Base-by-base conservation (phyloP, 2,329 filamentous ascomycete genomes). In the Cordyceps farinosa region DNA sequence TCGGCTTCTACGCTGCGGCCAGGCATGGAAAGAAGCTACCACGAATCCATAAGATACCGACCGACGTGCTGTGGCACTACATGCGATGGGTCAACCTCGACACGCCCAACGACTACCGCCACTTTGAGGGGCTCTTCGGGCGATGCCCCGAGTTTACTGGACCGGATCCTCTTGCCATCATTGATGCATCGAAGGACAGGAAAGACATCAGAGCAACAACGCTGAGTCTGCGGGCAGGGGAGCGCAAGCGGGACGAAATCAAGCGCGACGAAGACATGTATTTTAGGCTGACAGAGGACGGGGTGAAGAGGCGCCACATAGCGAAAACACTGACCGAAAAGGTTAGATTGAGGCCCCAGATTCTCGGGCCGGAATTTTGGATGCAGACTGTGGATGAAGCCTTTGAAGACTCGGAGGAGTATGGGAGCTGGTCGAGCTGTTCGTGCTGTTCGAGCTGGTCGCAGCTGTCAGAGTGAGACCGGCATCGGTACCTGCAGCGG, bases 21-120 rank as follows among this genome's bases (percentile, higher is more conserved):
- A 22, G 6, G 17, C 17, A 10, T 13, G 17, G 29, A 29, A 45
- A 11, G 10, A 11, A 27, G 3, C 27, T 29, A 1, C 42, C 54
- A 7, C 27, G 10, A 3, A 34, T 27, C 15, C 27, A 40, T 17
- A 27, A 17, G 17, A 22, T 47, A 30, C 10, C 47, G 30, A 57
- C 40, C 40, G 54, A 57, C 11, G 29, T 57, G 54, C 40, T 45
- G 54, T 57, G 54, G 54, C 54, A 47, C n/a, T 57, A 45, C 40
- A n/a, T 45, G 54, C 54, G 54, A 13, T 57, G 54, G 54, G 30
- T 36, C 17, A n/a, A 34, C n/a, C 54, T 57, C 9, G 54, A 57
- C 54, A 47, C n/a, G 30, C 9, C 32, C 40, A 9, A 45, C n/a
- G 54, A 57, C 40, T 57, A 13, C n/a, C 40, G 11, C 29, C 54